Conservation (phyloP, 1,284 basidiomycete species). For the Ganoderma boninense region DNA sequence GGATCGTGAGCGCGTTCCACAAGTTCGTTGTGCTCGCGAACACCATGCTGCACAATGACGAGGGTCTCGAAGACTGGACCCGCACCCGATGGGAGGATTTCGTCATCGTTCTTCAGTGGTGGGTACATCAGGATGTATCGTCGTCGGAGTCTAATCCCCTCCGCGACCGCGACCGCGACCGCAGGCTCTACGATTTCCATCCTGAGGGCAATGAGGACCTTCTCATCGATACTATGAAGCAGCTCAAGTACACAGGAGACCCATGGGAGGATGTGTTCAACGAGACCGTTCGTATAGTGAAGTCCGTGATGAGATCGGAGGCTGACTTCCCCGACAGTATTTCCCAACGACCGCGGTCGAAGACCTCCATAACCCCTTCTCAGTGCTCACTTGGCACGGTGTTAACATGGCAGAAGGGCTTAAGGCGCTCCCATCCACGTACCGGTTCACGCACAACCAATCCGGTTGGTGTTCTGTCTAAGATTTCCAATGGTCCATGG, state of each 20-base stretch:
- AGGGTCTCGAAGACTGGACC: conserved; percentile 62
- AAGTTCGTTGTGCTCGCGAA: conserved; percentile 64
- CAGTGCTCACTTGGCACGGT: conserved; percentile 56
- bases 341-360: conserved; percentile 50
- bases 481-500: conserved; percentile 5
- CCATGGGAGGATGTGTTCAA: conserved; percentile 54
- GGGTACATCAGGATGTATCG: conserved; percentile 15
- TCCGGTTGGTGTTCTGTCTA: conserved; percentile 46
- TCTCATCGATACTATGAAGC: conserved; percentile 63
- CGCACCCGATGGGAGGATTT: conserved; percentile 68
- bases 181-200: conserved; percentile 62
- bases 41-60: conserved; percentile 58
- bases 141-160: neutral
- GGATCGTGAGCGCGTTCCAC: conserved; percentile 56
- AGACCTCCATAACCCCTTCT: conserved; percentile 44
- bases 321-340: conserved; percentile 40
- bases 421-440: conserved; percentile 62
- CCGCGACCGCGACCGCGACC: neutral
- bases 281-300: conserved; percentile 8
- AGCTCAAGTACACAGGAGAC: conserved; percentile 61
- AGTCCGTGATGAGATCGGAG: neutral
- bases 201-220: conserved; percentile 58
- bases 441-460: conserved; percentile 65
- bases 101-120: conserved; percentile 63
- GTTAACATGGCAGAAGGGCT: conserved; percentile 68